phyloP scores from a whole-genome alignment of 2,329 filamentous ascomycete species.

The Xylariaceae sp. region DNA sequence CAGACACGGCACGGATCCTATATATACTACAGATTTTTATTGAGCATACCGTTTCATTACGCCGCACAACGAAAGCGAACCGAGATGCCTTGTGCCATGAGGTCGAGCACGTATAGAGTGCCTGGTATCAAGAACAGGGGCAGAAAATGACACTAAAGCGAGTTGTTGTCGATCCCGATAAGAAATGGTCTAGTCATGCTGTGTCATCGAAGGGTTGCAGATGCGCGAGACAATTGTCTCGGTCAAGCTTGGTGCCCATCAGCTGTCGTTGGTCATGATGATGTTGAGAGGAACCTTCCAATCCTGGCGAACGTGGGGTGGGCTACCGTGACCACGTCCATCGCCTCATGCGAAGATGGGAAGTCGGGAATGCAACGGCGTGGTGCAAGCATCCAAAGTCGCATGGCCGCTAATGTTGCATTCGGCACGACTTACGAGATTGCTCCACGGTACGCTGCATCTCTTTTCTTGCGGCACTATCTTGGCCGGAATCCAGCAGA shows the following conservation, averaged over 20 bases:
- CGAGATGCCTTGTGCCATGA: not conserved
- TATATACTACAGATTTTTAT: constrained; percentile 8
- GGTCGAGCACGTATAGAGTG: not conserved
- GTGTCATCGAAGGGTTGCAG: constrained; percentile 14
- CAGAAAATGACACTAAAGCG: not conserved
- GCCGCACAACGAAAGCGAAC: no score
- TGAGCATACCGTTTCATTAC: not conserved
- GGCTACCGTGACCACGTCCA: constrained; percentile 11
- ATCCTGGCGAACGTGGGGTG: constrained; percentile 23
- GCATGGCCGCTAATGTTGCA: constrained; percentile 18
- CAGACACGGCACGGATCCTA: constrained; percentile 9
- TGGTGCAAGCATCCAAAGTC: constrained; percentile 2
- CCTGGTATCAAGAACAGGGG: constrained; percentile 7
- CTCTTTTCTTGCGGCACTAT: no score
- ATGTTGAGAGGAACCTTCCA: constrained; percentile 26
- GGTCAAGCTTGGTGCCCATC: constrained; percentile 14
- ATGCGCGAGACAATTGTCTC: constrained; percentile 22
- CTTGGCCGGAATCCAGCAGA: no score
- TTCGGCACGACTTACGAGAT: constrained; percentile 10
- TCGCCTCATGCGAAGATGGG: constrained; percentile 18
- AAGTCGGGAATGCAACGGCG: constrained; percentile 1
- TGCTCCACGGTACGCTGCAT: constrained; percentile 2
- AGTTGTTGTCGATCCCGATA: constrained; percentile 19
- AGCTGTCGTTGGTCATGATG: constrained; percentile 9
- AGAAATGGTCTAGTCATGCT: constrained; percentile 12